Evolutionary conservation across 2,329 filamentous ascomycete species (phyloP), one percentile per base, ranked within the genome.

Genomic region (Thelonectria discophora): DNA sequence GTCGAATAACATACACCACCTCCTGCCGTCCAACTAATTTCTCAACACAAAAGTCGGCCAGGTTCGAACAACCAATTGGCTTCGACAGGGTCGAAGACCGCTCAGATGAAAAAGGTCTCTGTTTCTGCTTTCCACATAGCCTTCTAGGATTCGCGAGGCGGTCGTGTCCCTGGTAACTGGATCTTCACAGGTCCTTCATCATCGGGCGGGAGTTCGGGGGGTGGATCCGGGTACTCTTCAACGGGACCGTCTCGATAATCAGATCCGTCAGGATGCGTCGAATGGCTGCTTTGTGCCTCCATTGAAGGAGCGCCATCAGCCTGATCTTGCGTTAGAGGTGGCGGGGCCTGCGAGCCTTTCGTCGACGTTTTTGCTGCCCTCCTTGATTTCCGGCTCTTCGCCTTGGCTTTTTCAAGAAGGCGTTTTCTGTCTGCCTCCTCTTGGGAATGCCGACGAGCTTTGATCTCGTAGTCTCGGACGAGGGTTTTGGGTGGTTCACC

Each of bases 391-490:
- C 93, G 86, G 54, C 90, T 91, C 80, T 97, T 97, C 81, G 93
- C 92, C 80, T 97, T 97, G 20, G 94, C 93, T 78, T 97, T 97
- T 74, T 97, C 94, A 57, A 97, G 78, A 32, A 97, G 80, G 50
- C 94, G 84, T 64, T 90, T 88, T 72, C 94, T 91, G 76, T 97
- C 93, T n/a, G 91, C 92, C 68, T 94, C 84, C 65, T 94, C 88
- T 71, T 92, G 92, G 50, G 93, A 89, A 74, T 92, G 89, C 62
- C 91, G 90, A 37, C 93, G 89, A 73, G 97, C 95, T 76, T 97
- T 97, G 74, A 94, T 91, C 78, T 99, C 95, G 74, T 98, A 99
- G 64, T 93, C 88, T 42, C 92, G 87, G 65, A 98, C 96, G 56
- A 99, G 80, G 51, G 93, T 93, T 69, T 87, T 85, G 0, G 95